Base-by-base conservation (phyloP, 148 eudicot genomes). In the Rhododendron mucronatum region DNA sequence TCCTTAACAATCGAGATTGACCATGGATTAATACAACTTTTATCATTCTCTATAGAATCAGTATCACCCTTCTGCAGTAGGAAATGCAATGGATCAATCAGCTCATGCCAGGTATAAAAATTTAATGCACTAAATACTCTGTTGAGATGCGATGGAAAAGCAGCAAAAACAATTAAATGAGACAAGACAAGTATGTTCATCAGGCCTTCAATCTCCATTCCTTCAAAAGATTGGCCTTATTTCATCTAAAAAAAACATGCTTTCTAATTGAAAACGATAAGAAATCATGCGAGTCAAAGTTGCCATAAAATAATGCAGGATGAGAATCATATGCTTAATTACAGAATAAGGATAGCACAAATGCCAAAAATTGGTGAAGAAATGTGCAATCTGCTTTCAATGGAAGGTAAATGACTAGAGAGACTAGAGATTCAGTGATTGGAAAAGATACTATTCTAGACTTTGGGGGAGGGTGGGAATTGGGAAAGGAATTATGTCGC, bases 21-120 rank as follows among this genome's bases (percentile, higher is more conserved):
- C 99, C 98, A 96, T 78, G 99, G 99, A 89, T 95, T 91, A 71
- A 93, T 81, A 74, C 13, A 85, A 48, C 84, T 85, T 75, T 88
- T 86, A 73, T 86, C 89, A 48, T 69, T 82, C 84, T 88, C 86
- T 15, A 59, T 47, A 51, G 83, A 77, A 83, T 75, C 83, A 69
- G 73, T 82, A 80, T 82, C 87, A 80, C 88, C 81, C 76, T 63
- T 86, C 95, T 93, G 89, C 80, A 86, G 59, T 78, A 71, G 81
- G 44, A 80, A 53, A 69, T 45, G 48, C 82, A 50, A 87, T 57
- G 28, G 77, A 76, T 80, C 76, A 73, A 67, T 78, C 67, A 63
- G 50, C 86, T 76, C 45, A 39, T 4, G 30, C 13, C 77, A 47
- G n/a, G 18, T 74, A 45, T 26, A 45, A 8, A 47, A 69, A 23